Conservation (phyloP, 2,329 filamentous ascomycete genomes). For the Blastomyces parvus region DNA sequence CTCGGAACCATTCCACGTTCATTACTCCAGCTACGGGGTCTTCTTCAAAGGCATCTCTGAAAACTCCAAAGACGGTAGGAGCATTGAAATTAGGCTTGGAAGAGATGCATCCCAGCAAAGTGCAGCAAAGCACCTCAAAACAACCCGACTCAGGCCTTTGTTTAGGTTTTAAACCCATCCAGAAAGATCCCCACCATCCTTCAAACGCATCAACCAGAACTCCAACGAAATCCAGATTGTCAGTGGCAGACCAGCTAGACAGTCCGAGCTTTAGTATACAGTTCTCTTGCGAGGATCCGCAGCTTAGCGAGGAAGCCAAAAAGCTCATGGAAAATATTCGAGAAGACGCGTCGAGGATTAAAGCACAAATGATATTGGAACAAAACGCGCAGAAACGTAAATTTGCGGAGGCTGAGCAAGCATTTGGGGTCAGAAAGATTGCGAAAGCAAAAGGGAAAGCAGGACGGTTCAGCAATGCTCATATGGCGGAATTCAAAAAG, state of each 20-base stretch:
- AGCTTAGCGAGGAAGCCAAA: conserved; percentile 43
- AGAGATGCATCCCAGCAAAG: conserved; percentile 87
- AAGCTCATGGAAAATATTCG: conserved; percentile 57
- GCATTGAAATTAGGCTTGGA: conserved; percentile 60
- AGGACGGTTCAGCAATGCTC: conserved; percentile 70
- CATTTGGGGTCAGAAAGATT: conserved; percentile 55
- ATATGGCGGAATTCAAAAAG: conserved; percentile 86
- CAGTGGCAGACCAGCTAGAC: conserved; percentile 29
- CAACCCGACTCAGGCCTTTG: conserved; percentile 69
- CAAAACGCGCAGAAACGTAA: conserved; percentile 46
- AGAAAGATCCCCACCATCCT: conserved; percentile 28
- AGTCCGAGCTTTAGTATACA: conserved; percentile 41
- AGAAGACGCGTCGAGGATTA: conserved; percentile 61
- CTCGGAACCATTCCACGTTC: conserved; percentile 24
- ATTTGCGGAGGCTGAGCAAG: conserved; percentile 37
- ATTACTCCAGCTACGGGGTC: conserved; percentile 21
- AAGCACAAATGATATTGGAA: conserved; percentile 56
- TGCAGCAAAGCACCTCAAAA: conserved; percentile 63
- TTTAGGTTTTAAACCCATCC: conserved; percentile 72
- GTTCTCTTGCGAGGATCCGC: conserved; percentile 35
- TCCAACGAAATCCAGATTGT: conserved; percentile 33
- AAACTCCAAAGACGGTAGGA: conserved; percentile 56
- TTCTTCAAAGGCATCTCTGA: conserved; percentile 26
- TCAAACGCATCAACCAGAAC: conserved; percentile 26
- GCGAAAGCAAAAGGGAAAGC: conserved; percentile 70